phyloP scores from a whole-genome alignment of 805 yeast genomes.

The Nadsonia fulvescens region DNA sequence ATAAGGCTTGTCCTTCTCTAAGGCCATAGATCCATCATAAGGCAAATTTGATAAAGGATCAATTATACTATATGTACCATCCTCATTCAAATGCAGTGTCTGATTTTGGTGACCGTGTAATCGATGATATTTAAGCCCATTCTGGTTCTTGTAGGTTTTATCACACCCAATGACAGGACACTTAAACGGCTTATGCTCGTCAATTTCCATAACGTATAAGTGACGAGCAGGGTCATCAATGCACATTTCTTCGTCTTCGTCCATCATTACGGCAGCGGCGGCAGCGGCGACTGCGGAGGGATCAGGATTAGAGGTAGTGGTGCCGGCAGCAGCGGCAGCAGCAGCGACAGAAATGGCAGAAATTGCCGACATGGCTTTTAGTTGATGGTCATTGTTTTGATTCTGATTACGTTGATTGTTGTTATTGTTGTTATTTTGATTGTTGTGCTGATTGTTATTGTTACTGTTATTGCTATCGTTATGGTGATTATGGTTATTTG shows the following conservation, averaged over 20 bases:
- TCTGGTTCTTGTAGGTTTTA: slow-evolving; percentile 92
- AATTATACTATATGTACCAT: slow-evolving; percentile 80
- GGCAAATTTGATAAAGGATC: slow-evolving; percentile 74
- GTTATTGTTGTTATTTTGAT: background rate
- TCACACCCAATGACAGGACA: slow-evolving; percentile 98
- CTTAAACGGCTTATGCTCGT: slow-evolving; percentile 85
- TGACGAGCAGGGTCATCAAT: slow-evolving; percentile 96
- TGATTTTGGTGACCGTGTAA: slow-evolving; percentile 96
- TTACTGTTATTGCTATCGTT: background rate
- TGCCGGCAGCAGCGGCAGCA: no score
- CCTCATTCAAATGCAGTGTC: slow-evolving; percentile 73
- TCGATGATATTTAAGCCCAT: slow-evolving; percentile 89
- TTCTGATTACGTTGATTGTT: no score
- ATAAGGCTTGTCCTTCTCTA: slow-evolving; percentile 96
- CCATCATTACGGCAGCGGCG: slow-evolving; percentile 18
- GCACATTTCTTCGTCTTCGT: slow-evolving; percentile 51
- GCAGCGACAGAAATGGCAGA: slow-evolving; percentile 2
- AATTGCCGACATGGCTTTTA: no score
- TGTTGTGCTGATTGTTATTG: background rate
- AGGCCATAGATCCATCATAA: slow-evolving; percentile 80
- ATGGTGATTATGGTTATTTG: no score
- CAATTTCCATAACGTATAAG: slow-evolving; percentile 77
- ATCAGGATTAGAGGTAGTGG: slow-evolving; percentile 4
- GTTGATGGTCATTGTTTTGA: no score
- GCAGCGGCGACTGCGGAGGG: slow-evolving; percentile 13